phyloP scores from a whole-genome alignment of 371 early-diverging fungal genomes.

The Rhizopus stolonifer region DNA sequence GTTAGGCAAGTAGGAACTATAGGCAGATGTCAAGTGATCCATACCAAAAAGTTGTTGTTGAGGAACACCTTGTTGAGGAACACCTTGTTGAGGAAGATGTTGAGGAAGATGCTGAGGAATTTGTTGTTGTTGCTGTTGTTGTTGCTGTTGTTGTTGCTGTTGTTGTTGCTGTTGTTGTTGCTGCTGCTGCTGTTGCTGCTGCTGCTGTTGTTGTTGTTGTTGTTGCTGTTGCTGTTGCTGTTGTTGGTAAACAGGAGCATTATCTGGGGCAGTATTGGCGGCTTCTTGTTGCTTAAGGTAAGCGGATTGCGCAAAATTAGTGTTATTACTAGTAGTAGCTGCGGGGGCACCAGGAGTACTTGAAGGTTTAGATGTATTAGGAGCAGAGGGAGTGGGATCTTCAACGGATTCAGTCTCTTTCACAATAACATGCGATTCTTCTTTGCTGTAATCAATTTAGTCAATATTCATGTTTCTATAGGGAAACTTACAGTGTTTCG shows the following conservation, averaged over 20 bases:
- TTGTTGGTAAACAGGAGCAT: conserved; percentile 15
- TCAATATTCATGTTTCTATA: not conserved
- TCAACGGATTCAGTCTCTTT: conserved; percentile 9
- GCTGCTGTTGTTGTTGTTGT: conserved; percentile 30
- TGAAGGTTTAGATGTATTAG: not conserved
- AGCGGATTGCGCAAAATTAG: conserved; percentile 2
- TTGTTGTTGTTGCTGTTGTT: conserved; percentile 12
- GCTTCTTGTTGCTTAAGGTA: conserved; percentile 15
- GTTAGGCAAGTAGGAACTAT: conserved; percentile 57
- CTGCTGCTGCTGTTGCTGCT: conserved; percentile 24
- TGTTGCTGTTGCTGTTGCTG: conserved; percentile 20
- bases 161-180: conserved; percentile 20
- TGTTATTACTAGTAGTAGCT: not conserved
- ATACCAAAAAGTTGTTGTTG: conserved; percentile 41
- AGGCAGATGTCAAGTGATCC: conserved; percentile 60
- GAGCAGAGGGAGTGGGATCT: conserved; percentile 3
- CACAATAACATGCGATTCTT: conserved; percentile 10
- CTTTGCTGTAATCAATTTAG: conserved; percentile 5
- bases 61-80: conserved; percentile 25
- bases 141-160: conserved; percentile 27
- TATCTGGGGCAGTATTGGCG: conserved; percentile 9
- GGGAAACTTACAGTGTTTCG: conserved; percentile 22
- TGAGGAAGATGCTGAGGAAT: conserved; percentile 25
- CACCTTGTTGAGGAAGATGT: conserved; percentile 26
- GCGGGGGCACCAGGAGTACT: not conserved